A percentile compares a stretch with the other conserved stretches of the same genome.
Evolutionary conservation across 768 basidiomycete species (phyloP).

Genomic region (Dioszegia aurantiaca): DNA sequence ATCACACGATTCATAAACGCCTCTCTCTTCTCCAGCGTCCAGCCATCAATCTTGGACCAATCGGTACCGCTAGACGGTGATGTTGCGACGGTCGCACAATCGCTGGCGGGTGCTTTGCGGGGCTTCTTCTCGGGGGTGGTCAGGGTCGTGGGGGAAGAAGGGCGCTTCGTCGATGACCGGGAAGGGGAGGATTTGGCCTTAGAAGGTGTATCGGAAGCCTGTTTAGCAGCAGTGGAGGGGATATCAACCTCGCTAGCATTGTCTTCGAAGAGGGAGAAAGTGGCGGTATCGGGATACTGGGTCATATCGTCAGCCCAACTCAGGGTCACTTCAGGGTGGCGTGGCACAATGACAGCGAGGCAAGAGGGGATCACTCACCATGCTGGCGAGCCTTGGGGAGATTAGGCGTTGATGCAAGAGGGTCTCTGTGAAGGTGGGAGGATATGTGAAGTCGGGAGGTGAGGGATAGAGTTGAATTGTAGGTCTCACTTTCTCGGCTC

Average conservation of each 20-base stretch:
- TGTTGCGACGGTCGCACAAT: background rate
- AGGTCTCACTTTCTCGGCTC: no score
- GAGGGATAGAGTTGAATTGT: no score
- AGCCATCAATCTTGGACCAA: conserved; percentile 1
- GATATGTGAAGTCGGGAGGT: no score
- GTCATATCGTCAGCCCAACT: no score
- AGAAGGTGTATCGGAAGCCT: no score
- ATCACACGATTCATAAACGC: conserved; percentile 5
- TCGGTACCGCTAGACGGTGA: background rate
- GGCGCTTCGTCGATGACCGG: background rate
- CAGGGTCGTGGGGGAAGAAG: background rate
- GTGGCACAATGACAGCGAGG: no score
- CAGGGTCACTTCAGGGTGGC: no score
- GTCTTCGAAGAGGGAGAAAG: background rate
- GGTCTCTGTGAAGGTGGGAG: background rate
- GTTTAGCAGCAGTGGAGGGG: no score
- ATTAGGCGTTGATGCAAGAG: no score
- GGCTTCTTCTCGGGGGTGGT: background rate
- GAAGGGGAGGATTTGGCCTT: no score
- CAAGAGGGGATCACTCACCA: background rate
- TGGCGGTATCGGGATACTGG: background rate
- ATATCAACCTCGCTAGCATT: no score
- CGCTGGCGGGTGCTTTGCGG: background rate
- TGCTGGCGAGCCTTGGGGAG: background rate
- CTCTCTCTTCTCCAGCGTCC: conserved; percentile 17